Conservation (phyloP, 768 basidiomycete genomes). For the Auriscalpium microsporum region DNA sequence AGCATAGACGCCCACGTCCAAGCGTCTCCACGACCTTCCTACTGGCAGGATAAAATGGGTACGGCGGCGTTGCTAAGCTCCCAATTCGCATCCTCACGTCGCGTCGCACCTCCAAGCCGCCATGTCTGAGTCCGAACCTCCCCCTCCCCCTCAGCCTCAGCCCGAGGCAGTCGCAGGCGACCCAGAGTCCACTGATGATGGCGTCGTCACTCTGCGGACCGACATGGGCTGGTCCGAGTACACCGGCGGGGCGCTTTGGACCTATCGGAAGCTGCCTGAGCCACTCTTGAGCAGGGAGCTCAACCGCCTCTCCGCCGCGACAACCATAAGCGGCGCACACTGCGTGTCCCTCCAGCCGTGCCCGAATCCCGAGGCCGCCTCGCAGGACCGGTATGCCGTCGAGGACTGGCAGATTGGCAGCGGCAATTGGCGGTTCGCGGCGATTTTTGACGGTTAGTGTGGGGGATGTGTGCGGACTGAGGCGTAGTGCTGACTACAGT, state of each 20-base stretch:
- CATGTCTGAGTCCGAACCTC: too few species aligned
- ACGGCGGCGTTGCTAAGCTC: too few species aligned
- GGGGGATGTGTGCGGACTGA: not conserved
- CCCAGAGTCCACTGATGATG: not conserved
- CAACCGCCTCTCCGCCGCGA: not conserved
- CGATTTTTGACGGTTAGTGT: constrained; percentile 33
- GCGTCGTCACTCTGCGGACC: not conserved
- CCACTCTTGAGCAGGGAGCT: not conserved
- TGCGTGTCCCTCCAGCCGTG: constrained; percentile 1
- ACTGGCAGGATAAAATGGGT: too few species aligned
- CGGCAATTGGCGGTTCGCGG: constrained; percentile 30
- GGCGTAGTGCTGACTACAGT: not conserved
- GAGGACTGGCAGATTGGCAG: not conserved
- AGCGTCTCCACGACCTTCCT: too few species aligned
- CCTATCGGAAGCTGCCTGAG: not conserved
- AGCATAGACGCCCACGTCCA: too few species aligned
- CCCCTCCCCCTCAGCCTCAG: too few species aligned
- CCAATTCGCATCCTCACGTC: too few species aligned
- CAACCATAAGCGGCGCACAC: not conserved
- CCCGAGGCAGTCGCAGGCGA: too few species aligned
- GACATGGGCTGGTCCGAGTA: not conserved
- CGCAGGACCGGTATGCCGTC: constrained; percentile 1
- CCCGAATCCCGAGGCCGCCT: not conserved
- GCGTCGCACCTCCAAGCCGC: too few species aligned
- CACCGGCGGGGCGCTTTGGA: not conserved